Evolutionary conservation across 2,329 filamentous ascomycete species (phyloP), one percentile per base, ranked within the genome.

Genomic region (Pleochaeta shiraiana): DNA sequence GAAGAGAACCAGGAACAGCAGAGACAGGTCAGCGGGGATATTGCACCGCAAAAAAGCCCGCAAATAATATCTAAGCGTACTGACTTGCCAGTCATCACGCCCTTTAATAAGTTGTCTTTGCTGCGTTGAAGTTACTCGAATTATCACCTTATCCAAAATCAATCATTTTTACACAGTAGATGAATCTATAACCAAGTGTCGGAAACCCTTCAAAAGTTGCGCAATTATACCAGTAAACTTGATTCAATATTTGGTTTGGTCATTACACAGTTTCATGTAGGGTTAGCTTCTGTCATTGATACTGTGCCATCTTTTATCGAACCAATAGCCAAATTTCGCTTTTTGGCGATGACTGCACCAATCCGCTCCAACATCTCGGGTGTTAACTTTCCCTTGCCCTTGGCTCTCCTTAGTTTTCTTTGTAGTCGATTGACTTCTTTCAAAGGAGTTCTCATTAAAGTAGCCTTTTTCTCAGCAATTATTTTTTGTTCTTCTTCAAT

Each of bases 401-500:
- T 68, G 7, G 68, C 69, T 67, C 68, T 71, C 61, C 65, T 70
- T 66, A 68, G 16, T 64, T 70, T 68, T 64, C 70, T 68, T 64
- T 69, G 70, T 19, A 65, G 66, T 43, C 68, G 68, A 43, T 72
- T 72, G 39, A 70, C 63, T 47, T 73, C 70, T 59, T 70, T 70
- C 34, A 73, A 43, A 50, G 73, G 73, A 9, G 71, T 73, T 30
- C 67, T 66, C 72, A 74, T 73, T 64, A 68, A 34, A 39, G 66
- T 64, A 5, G 65, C 57, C 57, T 65, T 37, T 65, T 68, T 70
- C 65, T 71, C 70, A 65, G 68, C 69, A 24, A 66, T 69, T 57
- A 76, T 73, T 69, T 74, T 73, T 67, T 75, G 75, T 60, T 74
- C 74, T 66, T 82, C 84, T 73, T 85, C 80, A 66, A 78, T 75